Percentiles rank a stretch among this genome's conserved stretches.
phyloP scores from a whole-genome alignment of 2,329 filamentous ascomycete genomes.

The Fusarium sp. region DNA sequence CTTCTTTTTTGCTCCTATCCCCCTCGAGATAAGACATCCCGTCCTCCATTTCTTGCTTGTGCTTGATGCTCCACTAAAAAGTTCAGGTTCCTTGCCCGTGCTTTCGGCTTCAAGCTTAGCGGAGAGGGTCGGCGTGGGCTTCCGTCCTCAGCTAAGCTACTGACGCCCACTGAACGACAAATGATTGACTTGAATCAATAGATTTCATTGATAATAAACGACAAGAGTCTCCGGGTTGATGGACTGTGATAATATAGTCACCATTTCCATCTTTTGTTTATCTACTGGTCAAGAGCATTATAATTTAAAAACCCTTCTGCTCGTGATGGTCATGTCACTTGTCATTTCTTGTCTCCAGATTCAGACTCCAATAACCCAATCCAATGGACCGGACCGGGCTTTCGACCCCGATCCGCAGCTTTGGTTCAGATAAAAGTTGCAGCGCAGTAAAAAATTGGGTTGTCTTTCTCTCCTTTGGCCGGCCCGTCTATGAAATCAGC shows the following conservation, averaged over 20 bases:
- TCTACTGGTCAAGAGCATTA: not conserved
- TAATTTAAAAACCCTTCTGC: not conserved
- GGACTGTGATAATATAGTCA: not conserved
- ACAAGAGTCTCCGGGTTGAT: constrained; percentile 4
- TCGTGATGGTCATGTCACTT: not conserved
- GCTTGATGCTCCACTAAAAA: constrained; percentile 38
- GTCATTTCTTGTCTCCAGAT: constrained; percentile 26
- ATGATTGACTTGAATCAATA: not conserved
- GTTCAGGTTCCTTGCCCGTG: constrained; percentile 27
- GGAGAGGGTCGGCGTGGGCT: constrained; percentile 36
- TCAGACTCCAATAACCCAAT: constrained; percentile 12
- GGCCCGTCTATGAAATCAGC: constrained; percentile 21
- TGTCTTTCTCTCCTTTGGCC: not conserved
- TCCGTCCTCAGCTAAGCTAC: constrained; percentile 27
- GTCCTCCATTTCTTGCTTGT: constrained; percentile 31
- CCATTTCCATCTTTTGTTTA: not conserved
- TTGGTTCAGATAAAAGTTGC: constrained; percentile 16
- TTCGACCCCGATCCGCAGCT: constrained; percentile 29
- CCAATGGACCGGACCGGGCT: constrained; percentile 31
- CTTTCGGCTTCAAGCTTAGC: constrained; percentile 20
- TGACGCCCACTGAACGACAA: constrained; percentile 35
- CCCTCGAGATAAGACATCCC: constrained; percentile 33
- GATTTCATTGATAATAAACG: not conserved
- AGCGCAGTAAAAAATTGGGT: constrained; percentile 17
- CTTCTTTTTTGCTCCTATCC: constrained; percentile 19